Base-by-base conservation (phyloP, 2,329 filamentous ascomycete species). In the Cryphonectria japonica region DNA sequence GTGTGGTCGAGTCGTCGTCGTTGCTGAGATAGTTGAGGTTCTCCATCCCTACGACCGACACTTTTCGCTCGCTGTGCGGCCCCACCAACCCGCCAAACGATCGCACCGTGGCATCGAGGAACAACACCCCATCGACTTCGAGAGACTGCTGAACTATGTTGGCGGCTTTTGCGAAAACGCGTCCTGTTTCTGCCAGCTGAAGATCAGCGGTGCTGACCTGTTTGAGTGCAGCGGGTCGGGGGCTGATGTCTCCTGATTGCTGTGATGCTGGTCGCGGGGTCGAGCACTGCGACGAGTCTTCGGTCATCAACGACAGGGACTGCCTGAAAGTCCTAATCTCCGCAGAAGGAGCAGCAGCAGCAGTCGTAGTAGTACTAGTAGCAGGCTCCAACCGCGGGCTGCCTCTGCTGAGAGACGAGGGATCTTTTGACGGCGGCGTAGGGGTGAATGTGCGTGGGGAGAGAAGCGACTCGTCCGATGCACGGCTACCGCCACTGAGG, bases 71-170 rank as follows among this genome's bases (percentile, higher is more conserved):
- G 26, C 54, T 67, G 8, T 72, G 70, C 41, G 65, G 70, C 7
- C 76, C 77, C 4, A 78, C 74, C 8, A 78, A 60, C 3, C 77
- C 78, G 11, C 78, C 77, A 39, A 77, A 78, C 0, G 76, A 75
- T 2, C 73, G 74, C n/a, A 79, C 75, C 14, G 74, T 78, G 6
- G 79, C 80, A 68, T 81, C 79, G 0, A 81, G 73, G 66, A 80
- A 81, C 3, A 80, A 57, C 4, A 78, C 77, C 0, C 84, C 84
- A 34, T 85, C 82, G 0, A 82, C 80, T 32, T 82, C 80, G 8
- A 85, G 76, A 1, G 82, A 81, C 61, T 84, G 78, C 8, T 82
- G 77, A 19, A 86, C 78, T n/a, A 85, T 77, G 43, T 81, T 81
- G 14, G 83, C 80, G 7, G 84, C 85, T 54, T 72, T 72, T 5